Evolutionary conservation across 2,329 filamentous ascomycete genomes (phyloP).

Genomic region (Thelonectria olida): DNA sequence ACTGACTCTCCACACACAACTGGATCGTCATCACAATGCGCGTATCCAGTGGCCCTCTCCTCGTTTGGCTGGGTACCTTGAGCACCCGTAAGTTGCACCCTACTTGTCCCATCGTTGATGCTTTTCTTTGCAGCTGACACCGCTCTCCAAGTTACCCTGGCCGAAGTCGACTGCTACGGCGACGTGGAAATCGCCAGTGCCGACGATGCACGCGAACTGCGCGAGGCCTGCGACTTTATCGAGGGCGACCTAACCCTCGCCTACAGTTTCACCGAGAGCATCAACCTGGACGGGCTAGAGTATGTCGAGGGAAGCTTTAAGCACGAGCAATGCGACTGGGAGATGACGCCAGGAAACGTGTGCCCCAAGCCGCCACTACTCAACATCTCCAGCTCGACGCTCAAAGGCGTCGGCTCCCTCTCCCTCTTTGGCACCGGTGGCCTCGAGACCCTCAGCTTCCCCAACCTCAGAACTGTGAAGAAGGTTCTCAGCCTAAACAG

Average conservation of each 20-base stretch:
- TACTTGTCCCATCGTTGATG: neutral
- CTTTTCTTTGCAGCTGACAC: neutral
- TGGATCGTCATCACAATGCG: neutral
- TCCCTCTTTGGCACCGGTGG: neutral
- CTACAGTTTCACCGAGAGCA: neutral
- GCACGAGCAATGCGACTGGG: neutral
- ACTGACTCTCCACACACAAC: neutral
- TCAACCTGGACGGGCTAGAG: neutral
- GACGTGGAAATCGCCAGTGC: neutral
- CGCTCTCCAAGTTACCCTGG: neutral
- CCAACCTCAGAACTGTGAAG: neutral
- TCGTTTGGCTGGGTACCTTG: neutral
- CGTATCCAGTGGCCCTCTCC: neutral
- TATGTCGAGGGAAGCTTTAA: neutral
- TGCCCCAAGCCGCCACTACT: neutral
- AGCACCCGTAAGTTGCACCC: neutral
- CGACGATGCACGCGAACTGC: neutral
- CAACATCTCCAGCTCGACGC: conserved; percentile 1
- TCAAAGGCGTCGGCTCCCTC: neutral
- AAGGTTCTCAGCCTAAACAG: neutral
- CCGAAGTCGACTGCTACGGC: neutral
- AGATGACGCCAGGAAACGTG: neutral
- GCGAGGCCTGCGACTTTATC: neutral
- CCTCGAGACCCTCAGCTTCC: neutral
- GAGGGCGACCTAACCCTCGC: neutral